Evolutionary conservation across 2,329 filamentous ascomycete species (phyloP).

Genomic region (Ploettnerulaceae sp.): DNA sequence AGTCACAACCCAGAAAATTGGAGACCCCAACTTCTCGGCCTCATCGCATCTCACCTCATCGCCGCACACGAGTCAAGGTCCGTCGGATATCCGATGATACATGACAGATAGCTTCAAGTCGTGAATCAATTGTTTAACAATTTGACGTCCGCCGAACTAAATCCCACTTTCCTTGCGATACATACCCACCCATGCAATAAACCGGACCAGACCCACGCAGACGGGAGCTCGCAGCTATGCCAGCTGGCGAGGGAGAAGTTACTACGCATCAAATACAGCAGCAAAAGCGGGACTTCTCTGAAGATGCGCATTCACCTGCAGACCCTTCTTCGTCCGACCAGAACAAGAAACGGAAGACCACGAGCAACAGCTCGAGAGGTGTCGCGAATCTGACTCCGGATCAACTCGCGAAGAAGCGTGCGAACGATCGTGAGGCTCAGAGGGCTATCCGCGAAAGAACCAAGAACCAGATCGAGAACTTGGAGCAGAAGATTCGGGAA

Average conservation of each 20-base stretch:
- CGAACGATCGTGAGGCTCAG: constrained; percentile 88
- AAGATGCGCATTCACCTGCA: constrained; percentile 19
- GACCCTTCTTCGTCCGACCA: constrained; percentile 14
- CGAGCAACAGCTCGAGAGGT: constrained; percentile 61
- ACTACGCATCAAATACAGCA: constrained; percentile 7
- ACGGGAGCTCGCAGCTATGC: constrained; percentile 24
- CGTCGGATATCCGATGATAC: constrained; percentile 8
- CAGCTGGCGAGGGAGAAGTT: constrained; percentile 16
- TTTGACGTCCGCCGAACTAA: background rate
- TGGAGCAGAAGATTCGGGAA: constrained; percentile 72
- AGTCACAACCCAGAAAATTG: too few species aligned
- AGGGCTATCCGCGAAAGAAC: constrained; percentile 82
- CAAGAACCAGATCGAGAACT: constrained; percentile 76
- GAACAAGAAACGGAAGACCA: constrained; percentile 36
- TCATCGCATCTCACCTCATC: too few species aligned
- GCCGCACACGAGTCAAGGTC: constrained; percentile 17
- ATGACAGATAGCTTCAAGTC: constrained; percentile 13
- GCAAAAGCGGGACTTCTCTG: constrained; percentile 23
- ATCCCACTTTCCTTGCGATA: background rate
- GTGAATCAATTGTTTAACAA: background rate
- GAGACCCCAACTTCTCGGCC: too few species aligned
- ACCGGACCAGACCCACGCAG: constrained; percentile 5
- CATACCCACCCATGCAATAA: constrained; percentile 14
- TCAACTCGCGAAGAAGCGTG: constrained; percentile 83
- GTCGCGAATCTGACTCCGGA: constrained; percentile 85